phyloP scores from a whole-genome alignment of 306 rosid species.

The Benincasa hispida region DNA sequence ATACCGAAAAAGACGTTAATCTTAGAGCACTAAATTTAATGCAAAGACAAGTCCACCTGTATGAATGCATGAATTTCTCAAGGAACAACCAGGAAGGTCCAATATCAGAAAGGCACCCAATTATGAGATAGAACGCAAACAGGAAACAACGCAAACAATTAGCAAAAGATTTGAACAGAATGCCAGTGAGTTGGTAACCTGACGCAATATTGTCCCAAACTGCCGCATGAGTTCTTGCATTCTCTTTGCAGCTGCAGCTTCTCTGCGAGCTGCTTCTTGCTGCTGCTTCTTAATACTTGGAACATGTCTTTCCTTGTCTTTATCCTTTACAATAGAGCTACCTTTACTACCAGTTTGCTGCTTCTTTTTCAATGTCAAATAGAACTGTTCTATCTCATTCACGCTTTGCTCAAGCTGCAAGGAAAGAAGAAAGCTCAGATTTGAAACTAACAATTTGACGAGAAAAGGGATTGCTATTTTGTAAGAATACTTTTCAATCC shows the following conservation, averaged over 20 bases:
- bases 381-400: constrained; percentile 47
- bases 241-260: constrained; percentile 73
- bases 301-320: constrained; percentile 53
- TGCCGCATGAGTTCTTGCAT: constrained; percentile 92
- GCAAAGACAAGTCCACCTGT: background rate
- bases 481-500: background rate
- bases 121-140: background rate
- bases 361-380: constrained; percentile 25
- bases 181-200: constrained; percentile 28
- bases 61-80: background rate
- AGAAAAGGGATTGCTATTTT: background rate
- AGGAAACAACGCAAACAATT: background rate
- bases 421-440: background rate
- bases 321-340: constrained; percentile 43
- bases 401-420: constrained; percentile 64
- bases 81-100: background rate
- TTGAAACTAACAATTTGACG: background rate
- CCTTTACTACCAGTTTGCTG: constrained; percentile 34
- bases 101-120: background rate
- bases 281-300: constrained; percentile 72
- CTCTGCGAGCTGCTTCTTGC: constrained; percentile 63
- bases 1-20: background rate
- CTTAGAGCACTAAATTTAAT: background rate
- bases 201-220: constrained; percentile 70
- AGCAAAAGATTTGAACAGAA: background rate